These are phyloP conservation scores for Porphyrellus sp. DNA, from an alignment of 1,284 basidiomycete genomes.

Conservation along the genomic window DNA sequence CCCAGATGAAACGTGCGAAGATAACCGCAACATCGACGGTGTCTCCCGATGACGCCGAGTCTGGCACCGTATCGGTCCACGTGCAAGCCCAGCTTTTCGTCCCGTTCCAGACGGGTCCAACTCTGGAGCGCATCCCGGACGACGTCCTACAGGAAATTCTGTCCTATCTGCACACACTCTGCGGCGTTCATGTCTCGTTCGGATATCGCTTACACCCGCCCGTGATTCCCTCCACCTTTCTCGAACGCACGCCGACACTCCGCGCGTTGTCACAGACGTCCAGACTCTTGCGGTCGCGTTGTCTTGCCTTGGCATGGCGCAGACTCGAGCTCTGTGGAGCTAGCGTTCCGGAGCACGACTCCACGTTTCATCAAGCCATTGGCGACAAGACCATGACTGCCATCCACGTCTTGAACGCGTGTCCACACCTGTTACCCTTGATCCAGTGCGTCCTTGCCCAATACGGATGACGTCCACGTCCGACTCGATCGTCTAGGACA, in stretches of 20 bases:
- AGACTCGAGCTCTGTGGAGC: conserved; percentile 11
- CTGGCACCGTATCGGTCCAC: too few species aligned
- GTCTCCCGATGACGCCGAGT: neutral
- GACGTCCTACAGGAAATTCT: conserved; percentile 14
- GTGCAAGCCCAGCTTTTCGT: neutral
- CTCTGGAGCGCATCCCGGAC: conserved; percentile 12
- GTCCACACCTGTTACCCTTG: conserved; percentile 6
- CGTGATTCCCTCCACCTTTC: neutral
- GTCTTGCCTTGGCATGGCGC: conserved; percentile 21
- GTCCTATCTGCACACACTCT: conserved; percentile 6
- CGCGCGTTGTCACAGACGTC: neutral
- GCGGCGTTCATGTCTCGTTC: neutral
- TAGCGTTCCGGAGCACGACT: neutral
- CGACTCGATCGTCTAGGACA: conserved; percentile 20
- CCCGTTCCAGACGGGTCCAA: conserved; percentile 4
- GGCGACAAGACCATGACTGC: neutral
- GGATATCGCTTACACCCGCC: neutral
- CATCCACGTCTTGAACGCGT: conserved; percentile 1
- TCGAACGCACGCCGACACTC: conserved; percentile 1
- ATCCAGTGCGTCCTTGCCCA: conserved; percentile 10
- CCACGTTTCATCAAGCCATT: neutral
- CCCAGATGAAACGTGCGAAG: conserved; percentile 1
- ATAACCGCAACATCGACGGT: neutral
- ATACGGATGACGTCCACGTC: too few species aligned
- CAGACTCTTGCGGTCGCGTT: conserved; percentile 5